Conservation (phyloP, 352 stramenopile species). For the Peronosclerospora sorghi region DNA sequence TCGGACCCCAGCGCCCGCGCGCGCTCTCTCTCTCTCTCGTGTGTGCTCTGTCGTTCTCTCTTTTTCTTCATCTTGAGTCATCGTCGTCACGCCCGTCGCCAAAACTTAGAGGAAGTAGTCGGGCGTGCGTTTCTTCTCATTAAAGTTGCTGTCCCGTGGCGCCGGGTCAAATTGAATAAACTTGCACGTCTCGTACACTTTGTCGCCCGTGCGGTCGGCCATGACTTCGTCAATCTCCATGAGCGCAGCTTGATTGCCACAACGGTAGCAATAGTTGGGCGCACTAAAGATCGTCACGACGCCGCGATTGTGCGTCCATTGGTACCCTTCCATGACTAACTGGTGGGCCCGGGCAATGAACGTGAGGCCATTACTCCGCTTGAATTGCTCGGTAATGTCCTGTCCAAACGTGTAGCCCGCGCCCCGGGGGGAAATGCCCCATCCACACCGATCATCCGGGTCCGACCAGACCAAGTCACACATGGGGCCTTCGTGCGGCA, state of each 20-base stretch:
- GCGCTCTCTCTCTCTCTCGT: too few species aligned
- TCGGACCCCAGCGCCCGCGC: too few species aligned
- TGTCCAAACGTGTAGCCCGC: constrained; percentile 83
- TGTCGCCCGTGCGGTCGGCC: constrained; percentile 75
- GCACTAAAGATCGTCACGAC: constrained; percentile 90
- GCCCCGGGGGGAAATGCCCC: constrained; percentile 79
- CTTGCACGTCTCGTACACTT: constrained; percentile 88
- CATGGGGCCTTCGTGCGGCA: constrained; percentile 82
- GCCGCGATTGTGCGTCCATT: constrained; percentile 87
- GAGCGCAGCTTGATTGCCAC: constrained; percentile 93
- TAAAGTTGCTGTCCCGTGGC: constrained; percentile 85
- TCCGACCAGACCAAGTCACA: constrained; percentile 86
- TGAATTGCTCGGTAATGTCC: constrained; percentile 86
- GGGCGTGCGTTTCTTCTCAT: constrained; percentile 86
- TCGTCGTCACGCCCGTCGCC: too few species aligned
- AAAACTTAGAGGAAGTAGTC: constrained; percentile 88
- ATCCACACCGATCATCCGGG: constrained; percentile 78
- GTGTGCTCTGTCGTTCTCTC: too few species aligned
- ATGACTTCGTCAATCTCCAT: constrained; percentile 92
- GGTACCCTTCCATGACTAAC: constrained; percentile 91
- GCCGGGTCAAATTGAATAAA: constrained; percentile 89
- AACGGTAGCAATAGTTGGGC: constrained; percentile 93
- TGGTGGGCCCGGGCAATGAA: constrained; percentile 84
- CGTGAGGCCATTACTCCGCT: constrained; percentile 80
- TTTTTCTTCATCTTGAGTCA: too few species aligned